Base-by-base conservation (phyloP, 1,139 yeast species). In the Debaryomyces sp. region DNA sequence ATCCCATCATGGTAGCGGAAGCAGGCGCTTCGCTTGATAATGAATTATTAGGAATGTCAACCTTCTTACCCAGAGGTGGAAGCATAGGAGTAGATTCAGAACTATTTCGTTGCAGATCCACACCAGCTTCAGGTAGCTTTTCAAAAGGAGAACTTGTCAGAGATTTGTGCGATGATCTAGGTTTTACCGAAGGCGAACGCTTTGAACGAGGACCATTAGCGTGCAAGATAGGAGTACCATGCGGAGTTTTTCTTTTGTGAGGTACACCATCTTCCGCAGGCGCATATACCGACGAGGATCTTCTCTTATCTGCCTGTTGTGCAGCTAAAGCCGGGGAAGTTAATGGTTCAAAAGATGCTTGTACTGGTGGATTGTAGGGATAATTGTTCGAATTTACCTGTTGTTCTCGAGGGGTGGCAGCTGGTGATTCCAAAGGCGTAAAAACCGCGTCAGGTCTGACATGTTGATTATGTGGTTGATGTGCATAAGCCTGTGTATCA, bases 351-450 rank as follows among this genome's bases (percentile, higher is more conserved):
- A 76, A 67, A 49, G 73, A 55, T 29, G 73, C 61, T 45, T 63
- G 71, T 8, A 67, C 63, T 1, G 78, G 74, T 9, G 66, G 60
- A 58, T 30, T 45, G 35, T 40, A 48, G n/a, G 44, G 47, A 21
- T 32, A 45, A 34, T 59, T 58, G 47, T 63, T 61, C 34, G 53
- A 36, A 40, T 63, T 63, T 7, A 63, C 60, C 42, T 61, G 67
- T 18, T 63, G 57, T 33, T 84, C 90, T 56, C 80, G 60, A 0
- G 92, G 91, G 1, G 89, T 82, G 22, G 80, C 84, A 3, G 87
- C 87, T 0, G 96, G 96, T 2, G 91, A 85, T 10, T 87, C 81
- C 46, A 88, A 71, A 0, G 96, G 95, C 0, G 95, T 87, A 63
- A 83, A 86, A 5, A 80, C 78, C 8, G 77, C 77, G 48, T 75